Evolutionary conservation across 495 filamentous ascomycete species (phyloP).

Genomic region (Neurospora tetrasperma): DNA sequence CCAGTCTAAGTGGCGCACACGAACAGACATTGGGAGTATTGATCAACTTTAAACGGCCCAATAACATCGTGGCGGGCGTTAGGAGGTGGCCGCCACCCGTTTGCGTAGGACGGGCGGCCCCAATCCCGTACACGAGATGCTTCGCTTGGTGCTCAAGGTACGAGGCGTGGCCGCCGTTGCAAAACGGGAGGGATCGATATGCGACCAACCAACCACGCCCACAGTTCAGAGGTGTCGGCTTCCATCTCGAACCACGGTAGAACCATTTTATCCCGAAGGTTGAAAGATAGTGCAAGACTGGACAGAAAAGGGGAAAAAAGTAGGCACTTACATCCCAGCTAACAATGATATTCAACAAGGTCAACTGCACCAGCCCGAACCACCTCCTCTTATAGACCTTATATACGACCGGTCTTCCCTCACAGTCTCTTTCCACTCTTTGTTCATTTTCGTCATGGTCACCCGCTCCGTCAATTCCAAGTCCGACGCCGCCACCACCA

Average conservation of each 20-base stretch:
- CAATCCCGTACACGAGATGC: not conserved
- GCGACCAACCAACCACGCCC: not conserved
- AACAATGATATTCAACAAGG: slow-evolving; percentile 82
- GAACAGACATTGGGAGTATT: not conserved
- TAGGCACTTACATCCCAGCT: slow-evolving; percentile 77
- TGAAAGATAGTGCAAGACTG: not conserved
- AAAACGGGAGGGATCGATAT: not conserved
- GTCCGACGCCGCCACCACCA: not conserved
- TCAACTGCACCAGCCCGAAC: slow-evolving; percentile 76
- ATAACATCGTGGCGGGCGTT: not conserved
- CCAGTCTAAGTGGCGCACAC: not conserved
- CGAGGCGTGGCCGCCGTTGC: not conserved
- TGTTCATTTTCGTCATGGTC: not conserved
- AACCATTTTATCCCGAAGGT: not conserved
- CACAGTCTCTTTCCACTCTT: slow-evolving; percentile 6
- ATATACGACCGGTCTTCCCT: slow-evolving; percentile 33
- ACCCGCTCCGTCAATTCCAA: not conserved
- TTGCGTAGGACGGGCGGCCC: not conserved
- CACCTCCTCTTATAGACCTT: slow-evolving; percentile 82
- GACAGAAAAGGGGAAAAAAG: not conserved
- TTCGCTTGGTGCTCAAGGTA: not conserved
- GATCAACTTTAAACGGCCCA: not conserved
- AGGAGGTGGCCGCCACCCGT: not conserved
- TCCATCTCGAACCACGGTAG: not conserved
- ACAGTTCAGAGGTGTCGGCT: not conserved